A percentile compares a stretch with the other conserved stretches of the same genome.
These are phyloP conservation scores for Phellopilus nigrolimitatus DNA, from an alignment of 1,284 basidiomycete genomes.

Conservation along the genomic window DNA sequence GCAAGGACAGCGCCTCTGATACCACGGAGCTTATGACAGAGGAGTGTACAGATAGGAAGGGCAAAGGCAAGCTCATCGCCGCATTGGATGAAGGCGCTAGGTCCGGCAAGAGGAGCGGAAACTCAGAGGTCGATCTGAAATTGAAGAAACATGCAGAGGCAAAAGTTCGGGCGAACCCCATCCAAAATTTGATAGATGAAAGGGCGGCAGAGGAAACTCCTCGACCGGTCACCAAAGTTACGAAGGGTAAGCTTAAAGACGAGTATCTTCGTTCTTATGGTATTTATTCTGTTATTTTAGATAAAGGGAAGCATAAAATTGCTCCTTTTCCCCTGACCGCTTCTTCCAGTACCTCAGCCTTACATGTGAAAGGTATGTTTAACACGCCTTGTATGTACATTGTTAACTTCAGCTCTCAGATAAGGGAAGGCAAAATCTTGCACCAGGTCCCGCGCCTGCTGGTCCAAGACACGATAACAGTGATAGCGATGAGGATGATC, in stretches of 20 bases:
- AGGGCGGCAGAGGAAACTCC: background rate
- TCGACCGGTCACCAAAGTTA: background rate
- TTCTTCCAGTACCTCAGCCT: background rate
- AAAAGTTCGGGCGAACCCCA: background rate
- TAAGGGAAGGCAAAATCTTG: background rate
- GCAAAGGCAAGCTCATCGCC: background rate
- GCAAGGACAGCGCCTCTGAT: background rate
- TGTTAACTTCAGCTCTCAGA: background rate
- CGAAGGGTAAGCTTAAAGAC: background rate
- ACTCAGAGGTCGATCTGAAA: background rate
- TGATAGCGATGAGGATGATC: slow-evolving; percentile 1
- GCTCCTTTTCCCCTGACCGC: background rate
- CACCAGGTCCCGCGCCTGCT: background rate
- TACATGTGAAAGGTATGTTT: background rate
- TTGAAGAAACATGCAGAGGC: background rate
- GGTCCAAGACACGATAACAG: background rate
- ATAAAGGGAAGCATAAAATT: background rate
- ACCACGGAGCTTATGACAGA: no score
- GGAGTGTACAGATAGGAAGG: no score
- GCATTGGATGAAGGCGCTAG: background rate
- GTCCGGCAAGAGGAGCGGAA: background rate
- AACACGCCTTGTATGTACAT: background rate
- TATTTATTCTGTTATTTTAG: background rate
- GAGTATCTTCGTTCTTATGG: background rate
- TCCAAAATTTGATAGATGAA: background rate